A percentile compares a stretch with the other conserved stretches of the same genome.
phyloP scores from a whole-genome alignment of 257 asterid genomes.

The Petunia axillaris region DNA sequence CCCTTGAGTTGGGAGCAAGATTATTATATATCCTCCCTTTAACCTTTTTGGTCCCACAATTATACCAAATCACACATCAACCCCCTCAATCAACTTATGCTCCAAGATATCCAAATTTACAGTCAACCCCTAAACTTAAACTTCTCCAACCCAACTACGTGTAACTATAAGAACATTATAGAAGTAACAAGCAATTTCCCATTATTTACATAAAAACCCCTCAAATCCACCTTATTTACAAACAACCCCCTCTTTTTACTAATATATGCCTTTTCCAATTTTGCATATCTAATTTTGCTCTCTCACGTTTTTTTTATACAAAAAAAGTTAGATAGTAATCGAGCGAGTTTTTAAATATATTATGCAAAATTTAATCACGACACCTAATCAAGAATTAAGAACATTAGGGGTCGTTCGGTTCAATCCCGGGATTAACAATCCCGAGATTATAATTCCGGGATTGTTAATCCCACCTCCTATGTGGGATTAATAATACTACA shows the following conservation, averaged over 20 bases:
- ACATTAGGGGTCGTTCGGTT: too few relatives aligned
- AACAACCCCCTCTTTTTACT: not conserved
- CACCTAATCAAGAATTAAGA: not conserved
- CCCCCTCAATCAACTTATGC: slow-evolving; percentile 1
- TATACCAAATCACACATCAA: not conserved
- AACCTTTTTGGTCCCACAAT: slow-evolving; percentile 9
- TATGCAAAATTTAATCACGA: too few relatives aligned
- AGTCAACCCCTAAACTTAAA: not conserved
- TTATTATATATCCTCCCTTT: not conserved
- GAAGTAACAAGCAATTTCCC: not conserved
- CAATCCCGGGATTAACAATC: too few relatives aligned
- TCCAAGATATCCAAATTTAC: slow-evolving; percentile 23
- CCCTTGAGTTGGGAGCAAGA: slow-evolving; percentile 16
- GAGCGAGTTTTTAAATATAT: slow-evolving; percentile 25
- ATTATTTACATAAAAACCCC: not conserved
- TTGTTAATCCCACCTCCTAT: too few relatives aligned
- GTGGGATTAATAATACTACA: too few relatives aligned
- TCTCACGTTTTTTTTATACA: slow-evolving; percentile 25
- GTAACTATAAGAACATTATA: slow-evolving; percentile 21
- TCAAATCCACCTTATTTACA: slow-evolving; percentile 23
- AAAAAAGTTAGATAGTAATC: not conserved
- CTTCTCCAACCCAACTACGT: slow-evolving; percentile 11
- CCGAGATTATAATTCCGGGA: too few relatives aligned
- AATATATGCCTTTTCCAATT: slow-evolving; percentile 10
- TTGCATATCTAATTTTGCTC: slow-evolving; percentile 14